A percentile compares a stretch with the other conserved stretches of the same genome.
Evolutionary conservation across 2,329 filamentous ascomycete genomes (phyloP).

Genomic region (Ceratocystis lukuohia): DNA sequence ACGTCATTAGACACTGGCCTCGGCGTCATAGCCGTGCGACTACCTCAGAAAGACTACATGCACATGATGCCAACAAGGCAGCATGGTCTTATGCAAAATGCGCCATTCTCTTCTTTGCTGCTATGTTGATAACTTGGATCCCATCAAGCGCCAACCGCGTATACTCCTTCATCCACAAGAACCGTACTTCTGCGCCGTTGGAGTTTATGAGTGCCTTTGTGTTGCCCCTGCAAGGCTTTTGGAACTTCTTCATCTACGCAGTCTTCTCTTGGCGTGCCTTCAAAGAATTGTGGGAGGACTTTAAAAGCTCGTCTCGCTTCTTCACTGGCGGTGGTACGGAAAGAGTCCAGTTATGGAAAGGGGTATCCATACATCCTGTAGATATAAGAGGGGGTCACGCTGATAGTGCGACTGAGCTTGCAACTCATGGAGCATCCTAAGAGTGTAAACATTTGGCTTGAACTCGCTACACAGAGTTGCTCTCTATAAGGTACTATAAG

Average conservation of each 20-base stretch:
- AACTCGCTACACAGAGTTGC: background rate
- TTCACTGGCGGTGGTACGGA: background rate
- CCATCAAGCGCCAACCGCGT: conserved; percentile 59
- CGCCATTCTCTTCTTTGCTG: conserved; percentile 51
- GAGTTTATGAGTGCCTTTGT: conserved; percentile 56
- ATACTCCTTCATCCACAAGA: conserved; percentile 45
- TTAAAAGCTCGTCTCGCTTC: conserved; percentile 17
- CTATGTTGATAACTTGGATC: conserved; percentile 54
- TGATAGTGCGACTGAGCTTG: background rate
- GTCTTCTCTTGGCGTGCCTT: conserved; percentile 49
- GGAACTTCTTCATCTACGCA: conserved; percentile 61
- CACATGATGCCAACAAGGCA: conserved; percentile 40
- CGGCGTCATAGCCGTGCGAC: conserved; percentile 19
- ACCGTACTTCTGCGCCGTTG: conserved; percentile 38
- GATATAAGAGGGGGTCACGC: background rate
- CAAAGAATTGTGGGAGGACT: conserved; percentile 25
- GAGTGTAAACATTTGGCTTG: background rate
- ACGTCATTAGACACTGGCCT: background rate
- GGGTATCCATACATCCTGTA: background rate
- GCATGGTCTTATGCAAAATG: conserved; percentile 53
- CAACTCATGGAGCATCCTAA: background rate
- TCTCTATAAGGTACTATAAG: too few relatives aligned
- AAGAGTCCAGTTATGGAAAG: background rate
- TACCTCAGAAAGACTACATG: conserved; percentile 21
- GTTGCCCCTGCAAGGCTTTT: conserved; percentile 62